Evolutionary conservation across 495 filamentous ascomycete genomes (phyloP).

Genomic region (Tuber aestivum): DNA sequence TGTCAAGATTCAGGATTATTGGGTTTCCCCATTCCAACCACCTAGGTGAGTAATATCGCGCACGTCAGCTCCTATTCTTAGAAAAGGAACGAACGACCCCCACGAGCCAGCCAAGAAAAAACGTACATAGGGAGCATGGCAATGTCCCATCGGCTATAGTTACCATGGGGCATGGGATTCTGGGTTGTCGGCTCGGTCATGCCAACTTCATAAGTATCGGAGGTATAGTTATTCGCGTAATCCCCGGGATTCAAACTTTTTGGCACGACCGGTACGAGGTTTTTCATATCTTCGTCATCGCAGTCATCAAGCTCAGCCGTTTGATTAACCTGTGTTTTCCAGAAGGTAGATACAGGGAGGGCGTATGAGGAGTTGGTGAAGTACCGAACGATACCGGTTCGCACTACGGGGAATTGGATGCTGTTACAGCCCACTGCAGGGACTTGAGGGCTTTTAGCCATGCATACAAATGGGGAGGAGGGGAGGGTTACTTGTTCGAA

Average conservation of each 20-base stretch:
- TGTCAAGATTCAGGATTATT: slow-evolving; percentile 39
- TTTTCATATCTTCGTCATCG: slow-evolving; percentile 28
- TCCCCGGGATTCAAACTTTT: neutral
- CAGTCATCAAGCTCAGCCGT: slow-evolving; percentile 18
- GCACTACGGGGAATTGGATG: slow-evolving; percentile 10
- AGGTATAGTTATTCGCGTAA: neutral
- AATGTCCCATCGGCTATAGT: neutral
- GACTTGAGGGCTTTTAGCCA: slow-evolving; percentile 19
- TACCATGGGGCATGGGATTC: neutral
- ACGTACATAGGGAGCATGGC: neutral
- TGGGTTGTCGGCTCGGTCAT: neutral
- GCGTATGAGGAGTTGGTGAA: slow-evolving; percentile 22
- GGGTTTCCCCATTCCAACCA: slow-evolving; percentile 38
- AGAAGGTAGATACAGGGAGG: slow-evolving; percentile 30
- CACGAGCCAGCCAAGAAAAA: neutral
- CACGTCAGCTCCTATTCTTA: neutral
- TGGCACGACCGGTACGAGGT: slow-evolving; percentile 20
- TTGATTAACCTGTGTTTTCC: slow-evolving; percentile 1
- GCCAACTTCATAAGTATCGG: slow-evolving; percentile 3
- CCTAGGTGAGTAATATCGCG: neutral
- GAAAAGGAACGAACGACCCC: neutral
- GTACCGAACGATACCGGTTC: slow-evolving; percentile 43
- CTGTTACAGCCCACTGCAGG: slow-evolving; percentile 4
- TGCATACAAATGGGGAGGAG: neutral
- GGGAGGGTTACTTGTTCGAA: slow-evolving; percentile 21